phyloP scores from a whole-genome alignment of 1,284 basidiomycete genomes.

The Marasmius oreades region DNA sequence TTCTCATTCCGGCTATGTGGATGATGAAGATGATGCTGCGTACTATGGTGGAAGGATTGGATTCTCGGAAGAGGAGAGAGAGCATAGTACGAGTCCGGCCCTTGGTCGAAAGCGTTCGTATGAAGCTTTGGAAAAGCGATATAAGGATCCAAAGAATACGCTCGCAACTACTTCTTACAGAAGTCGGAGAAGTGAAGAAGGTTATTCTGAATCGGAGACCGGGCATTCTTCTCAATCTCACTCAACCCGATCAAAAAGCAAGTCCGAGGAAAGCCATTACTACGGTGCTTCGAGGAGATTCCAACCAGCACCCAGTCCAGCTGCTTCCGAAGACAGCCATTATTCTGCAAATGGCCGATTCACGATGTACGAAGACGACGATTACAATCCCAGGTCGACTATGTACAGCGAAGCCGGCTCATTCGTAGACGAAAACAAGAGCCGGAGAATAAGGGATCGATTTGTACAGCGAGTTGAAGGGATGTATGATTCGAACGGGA shows the following conservation, averaged over 20 bases:
- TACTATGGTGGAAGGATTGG: background rate
- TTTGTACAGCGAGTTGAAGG: slow-evolving; percentile 48
- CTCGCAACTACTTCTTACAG: slow-evolving; percentile 11
- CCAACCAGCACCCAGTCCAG: background rate
- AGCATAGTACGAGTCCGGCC: slow-evolving; percentile 12
- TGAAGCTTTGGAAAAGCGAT: slow-evolving; percentile 19
- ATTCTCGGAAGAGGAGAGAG: background rate
- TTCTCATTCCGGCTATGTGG: too few species aligned
- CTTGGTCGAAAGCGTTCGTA: slow-evolving; percentile 25
- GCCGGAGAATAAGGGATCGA: slow-evolving; percentile 42
- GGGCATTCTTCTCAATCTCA: background rate
- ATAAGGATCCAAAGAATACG: slow-evolving; percentile 14
- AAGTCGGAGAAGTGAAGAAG: background rate
- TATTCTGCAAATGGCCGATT: background rate
- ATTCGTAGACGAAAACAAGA: slow-evolving; percentile 53
- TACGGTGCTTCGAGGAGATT: background rate
- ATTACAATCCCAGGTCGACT: slow-evolving; percentile 18
- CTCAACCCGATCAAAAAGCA: too few species aligned
- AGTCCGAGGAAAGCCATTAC: too few species aligned
- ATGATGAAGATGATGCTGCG: slow-evolving; percentile 7
- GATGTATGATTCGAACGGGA: slow-evolving; percentile 42
- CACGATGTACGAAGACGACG: slow-evolving; percentile 1
- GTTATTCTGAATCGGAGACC: background rate
- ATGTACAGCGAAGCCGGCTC: slow-evolving; percentile 35
- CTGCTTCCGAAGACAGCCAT: background rate